Evolutionary conservation across 2,329 filamentous ascomycete species (phyloP), one percentile per base, ranked within the genome.

Genomic region (Neonectria sp.): DNA sequence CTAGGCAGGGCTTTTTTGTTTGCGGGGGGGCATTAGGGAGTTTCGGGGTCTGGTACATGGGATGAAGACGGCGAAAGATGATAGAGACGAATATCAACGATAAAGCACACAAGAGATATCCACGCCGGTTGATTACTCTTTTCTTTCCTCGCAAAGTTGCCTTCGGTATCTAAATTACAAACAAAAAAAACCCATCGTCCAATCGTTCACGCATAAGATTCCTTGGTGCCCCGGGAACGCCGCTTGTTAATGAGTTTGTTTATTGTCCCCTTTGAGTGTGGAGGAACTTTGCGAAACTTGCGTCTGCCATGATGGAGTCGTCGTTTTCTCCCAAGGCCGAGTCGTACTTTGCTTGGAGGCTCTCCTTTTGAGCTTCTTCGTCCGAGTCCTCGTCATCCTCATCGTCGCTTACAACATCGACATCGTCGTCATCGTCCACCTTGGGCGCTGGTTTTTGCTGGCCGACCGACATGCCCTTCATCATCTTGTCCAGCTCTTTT

Each of bases 401-500:
- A 48, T 88, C 85, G 27, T 90, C 88, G 33, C 89, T 87, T 55
- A 87, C 84, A n/a, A 86, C 85, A 1, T 86, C 86, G 53, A 88
- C 82, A 53, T 85, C 80, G 37, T 80, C 82, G 63, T 85, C 85
- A 11, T 86, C 70, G 75, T 83, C 68, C 76, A 85, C 79, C 40
- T 79, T 79, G 21, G 83, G 82, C 52, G 73, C 78, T 4, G 70
- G 11, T 11, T 40, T 67, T 1, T 71, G 72, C 5, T 65, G 74
- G 12, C 79, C 81, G 70, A 88, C 85, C 3, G 84, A 84, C 93
- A 99, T 97, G 73, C 96, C 95, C 79, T 92, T 92, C 95, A 99
- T 97, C 85, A 99, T 90, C 84, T 94, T 95, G 68, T 93, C 93
- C 31, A 99, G 83, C 79, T 99, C 95, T 76, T 92, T 89, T 76